These are phyloP conservation scores for Teunomyces kruisii DNA, from an alignment of 805 yeast genomes.

Conservation along the genomic window DNA sequence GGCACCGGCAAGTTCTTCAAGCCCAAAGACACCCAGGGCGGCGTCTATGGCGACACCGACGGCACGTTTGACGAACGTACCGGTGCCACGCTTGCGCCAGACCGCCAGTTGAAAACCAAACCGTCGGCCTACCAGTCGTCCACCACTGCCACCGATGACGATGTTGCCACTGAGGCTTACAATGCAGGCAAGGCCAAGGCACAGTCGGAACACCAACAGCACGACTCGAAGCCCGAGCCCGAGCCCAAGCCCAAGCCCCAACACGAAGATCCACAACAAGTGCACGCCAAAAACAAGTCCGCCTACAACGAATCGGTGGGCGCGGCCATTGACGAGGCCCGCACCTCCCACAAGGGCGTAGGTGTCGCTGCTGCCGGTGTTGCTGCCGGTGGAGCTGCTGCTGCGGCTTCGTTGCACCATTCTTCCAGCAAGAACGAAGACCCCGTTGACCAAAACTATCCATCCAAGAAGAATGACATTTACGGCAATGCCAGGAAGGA, in stretches of 20 bases:
- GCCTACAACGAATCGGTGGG: conserved; percentile 30
- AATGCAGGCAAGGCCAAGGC: not conserved
- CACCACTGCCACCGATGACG: not conserved
- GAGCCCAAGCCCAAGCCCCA: no score
- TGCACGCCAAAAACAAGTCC: conserved; percentile 24
- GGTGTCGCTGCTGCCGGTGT: no score
- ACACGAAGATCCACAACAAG: not conserved
- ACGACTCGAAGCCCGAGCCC: no score
- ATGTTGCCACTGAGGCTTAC: not conserved
- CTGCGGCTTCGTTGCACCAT: no score
- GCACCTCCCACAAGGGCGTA: not conserved
- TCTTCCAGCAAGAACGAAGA: no score
- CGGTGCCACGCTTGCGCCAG: conserved; percentile 15
- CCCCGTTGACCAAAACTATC: no score
- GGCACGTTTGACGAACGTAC: conserved; percentile 23
- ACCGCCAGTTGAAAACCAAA: conserved; percentile 21
- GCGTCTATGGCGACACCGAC: conserved; percentile 17
- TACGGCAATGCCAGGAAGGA: no score
- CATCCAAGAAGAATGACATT: no score
- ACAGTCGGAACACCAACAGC: no score
- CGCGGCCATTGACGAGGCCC: not conserved
- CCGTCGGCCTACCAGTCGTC: conserved; percentile 17
- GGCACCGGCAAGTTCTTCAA: conserved; percentile 35
- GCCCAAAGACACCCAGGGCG: conserved; percentile 39
- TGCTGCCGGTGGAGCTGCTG: no score